Base-by-base conservation (phyloP, 306 rosid genomes). In the Rosa persica region DNA sequence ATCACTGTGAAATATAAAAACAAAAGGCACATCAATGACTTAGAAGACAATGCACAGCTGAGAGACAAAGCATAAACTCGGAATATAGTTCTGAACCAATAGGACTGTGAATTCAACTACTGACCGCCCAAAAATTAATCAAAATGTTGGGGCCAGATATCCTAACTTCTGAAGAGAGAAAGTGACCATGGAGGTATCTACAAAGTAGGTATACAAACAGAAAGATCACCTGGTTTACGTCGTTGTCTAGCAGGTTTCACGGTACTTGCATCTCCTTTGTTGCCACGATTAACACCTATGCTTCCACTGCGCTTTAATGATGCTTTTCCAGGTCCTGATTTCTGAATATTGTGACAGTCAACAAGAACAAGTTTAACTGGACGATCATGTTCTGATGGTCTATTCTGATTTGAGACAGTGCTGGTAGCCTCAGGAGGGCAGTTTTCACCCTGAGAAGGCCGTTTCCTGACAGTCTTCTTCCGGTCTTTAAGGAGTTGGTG, bases 401-500 rank as follows among this genome's bases (percentile, higher is more conserved):
- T 89, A 80, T 78, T 81, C 85, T 90, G 98, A 87, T 87, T 90
- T 70, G 97, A 73, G 69, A 85, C 79, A 13, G 81, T 66, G 64
- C 62, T 88, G 49, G 89, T 65, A 67, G 77, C 62, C 74, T 90
- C 55, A 83, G 89, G 86, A 79, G 89, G 87, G 83, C 83, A 80
- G 80, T 86, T 89, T 44, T 86, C 93, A 36, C 91, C 98, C 66
- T 78, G 97, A 76, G 83, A 77, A 42, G 96, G 86, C 74, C 92
- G 89, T 88, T 89, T 95, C 83, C 87, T 86, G 13, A 91, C 89
- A 79, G 73, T 92, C 89, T 95, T 95, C 86, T 91, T 95, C 77
- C 97, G 87, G 85, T 95, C 98, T 88, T 91, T 95, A 80, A 91
- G 67, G 75, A 95, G 97, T 95, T 93, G 98, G 84, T 89, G 98